A percentile compares a stretch with the other conserved stretches of the same genome.
Evolutionary conservation across 164 flowering plant genomes (phyloP).

Genomic region (Akebia trifoliata): DNA sequence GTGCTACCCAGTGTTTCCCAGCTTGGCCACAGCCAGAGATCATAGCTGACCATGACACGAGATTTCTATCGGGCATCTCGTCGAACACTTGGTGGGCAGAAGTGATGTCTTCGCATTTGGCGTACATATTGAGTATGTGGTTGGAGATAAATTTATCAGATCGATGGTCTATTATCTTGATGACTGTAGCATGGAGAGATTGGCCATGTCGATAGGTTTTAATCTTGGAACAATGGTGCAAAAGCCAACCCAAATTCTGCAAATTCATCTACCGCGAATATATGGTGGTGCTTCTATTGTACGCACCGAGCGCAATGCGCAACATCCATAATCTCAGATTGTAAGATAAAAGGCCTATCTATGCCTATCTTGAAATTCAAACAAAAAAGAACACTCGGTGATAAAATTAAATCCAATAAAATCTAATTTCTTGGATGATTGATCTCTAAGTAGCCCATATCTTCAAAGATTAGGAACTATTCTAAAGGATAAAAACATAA

Average conservation of each 20-base stretch:
- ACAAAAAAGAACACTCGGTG: too few relatives aligned
- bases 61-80: conserved; percentile 56
- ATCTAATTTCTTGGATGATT: too few relatives aligned
- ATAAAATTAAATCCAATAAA: too few relatives aligned
- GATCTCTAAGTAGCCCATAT: too few relatives aligned
- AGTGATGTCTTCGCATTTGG: conserved; percentile 41
- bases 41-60: conserved; percentile 76
- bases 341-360: too few relatives aligned
- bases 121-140: conserved; percentile 65
- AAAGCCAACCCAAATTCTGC: conserved; percentile 31
- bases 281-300: too few relatives aligned
- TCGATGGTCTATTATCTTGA: conserved; percentile 38
- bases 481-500: too few relatives aligned
- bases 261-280: conserved; percentile 34
- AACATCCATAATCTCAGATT: too few relatives aligned
- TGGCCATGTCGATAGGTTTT: conserved; percentile 35
- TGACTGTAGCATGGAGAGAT: conserved; percentile 46
- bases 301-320: too few relatives aligned
- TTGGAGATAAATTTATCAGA: conserved; percentile 40
- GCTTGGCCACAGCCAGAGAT: conserved; percentile 65
- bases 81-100: conserved; percentile 48
- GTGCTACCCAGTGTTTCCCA: conserved; percentile 33
- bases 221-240: conserved; percentile 46
- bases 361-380: too few relatives aligned
- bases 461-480: too few relatives aligned